phyloP scores from a whole-genome alignment of 208 protist species.

The Histomonas meleagridis region DNA sequence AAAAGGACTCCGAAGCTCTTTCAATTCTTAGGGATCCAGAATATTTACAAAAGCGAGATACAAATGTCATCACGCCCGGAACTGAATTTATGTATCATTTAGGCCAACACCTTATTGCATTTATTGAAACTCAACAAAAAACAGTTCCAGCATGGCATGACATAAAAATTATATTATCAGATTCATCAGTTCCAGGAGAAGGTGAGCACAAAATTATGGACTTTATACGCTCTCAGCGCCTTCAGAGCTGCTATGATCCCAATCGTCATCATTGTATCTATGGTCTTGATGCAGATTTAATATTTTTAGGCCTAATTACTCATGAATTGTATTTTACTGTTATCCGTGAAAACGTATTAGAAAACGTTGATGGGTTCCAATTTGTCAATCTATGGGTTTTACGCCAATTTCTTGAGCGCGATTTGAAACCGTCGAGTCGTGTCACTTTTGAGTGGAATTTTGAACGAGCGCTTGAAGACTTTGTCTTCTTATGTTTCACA shows the following conservation, averaged over 20 bases:
- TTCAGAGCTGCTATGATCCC: constrained; percentile 69
- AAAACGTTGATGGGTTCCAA: constrained; percentile 42
- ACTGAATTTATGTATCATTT: constrained; percentile 50
- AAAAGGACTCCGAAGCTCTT: constrained; percentile 3
- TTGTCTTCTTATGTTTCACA: constrained; percentile 66
- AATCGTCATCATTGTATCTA: constrained; percentile 89
- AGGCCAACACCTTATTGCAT: background rate
- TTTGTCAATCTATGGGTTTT: constrained; percentile 12
- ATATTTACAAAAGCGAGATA: constrained; percentile 30
- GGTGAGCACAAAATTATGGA: constrained; percentile 99
- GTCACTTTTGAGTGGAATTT: constrained; percentile 44
- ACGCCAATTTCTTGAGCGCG: constrained; percentile 14
- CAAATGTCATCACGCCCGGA: constrained; percentile 51
- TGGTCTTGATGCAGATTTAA: constrained; percentile 80
- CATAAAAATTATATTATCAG: constrained; percentile 63
- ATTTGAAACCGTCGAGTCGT: background rate
- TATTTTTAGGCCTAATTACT: constrained; percentile 80
- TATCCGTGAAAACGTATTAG: constrained; percentile 76
- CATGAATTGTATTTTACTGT: constrained; percentile 88
- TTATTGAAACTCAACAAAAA: background rate
- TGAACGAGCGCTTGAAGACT: constrained; percentile 49
- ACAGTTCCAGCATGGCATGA: constrained; percentile 62
- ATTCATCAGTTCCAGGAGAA: constrained; percentile 73
- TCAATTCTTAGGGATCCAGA: background rate
- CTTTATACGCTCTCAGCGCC: constrained; percentile 81